Conservation (phyloP, 305 asterid genomes). For the Fraxinus xanthoxyloides region DNA sequence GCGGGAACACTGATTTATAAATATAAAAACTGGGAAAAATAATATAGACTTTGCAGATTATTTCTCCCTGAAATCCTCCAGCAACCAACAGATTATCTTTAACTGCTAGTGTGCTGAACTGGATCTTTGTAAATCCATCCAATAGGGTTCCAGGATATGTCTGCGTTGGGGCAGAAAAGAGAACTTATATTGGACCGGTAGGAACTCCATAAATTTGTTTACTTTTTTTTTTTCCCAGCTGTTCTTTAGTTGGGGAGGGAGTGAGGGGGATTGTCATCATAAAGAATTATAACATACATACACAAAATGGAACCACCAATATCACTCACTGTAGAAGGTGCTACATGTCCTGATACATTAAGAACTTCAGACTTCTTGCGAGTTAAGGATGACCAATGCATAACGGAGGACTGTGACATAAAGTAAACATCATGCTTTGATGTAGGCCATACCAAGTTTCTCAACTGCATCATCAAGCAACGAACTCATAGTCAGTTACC, state of each 20-base stretch:
- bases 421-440: constrained; percentile 67
- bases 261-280: not conserved
- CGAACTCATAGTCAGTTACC: too few relatives aligned
- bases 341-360: constrained; percentile 79
- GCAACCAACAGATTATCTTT: constrained; percentile 85
- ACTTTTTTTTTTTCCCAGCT: not conserved
- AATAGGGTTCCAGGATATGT: constrained; percentile 90
- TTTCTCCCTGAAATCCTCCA: constrained; percentile 92
- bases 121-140: constrained; percentile 91
- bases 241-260: not conserved
- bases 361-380: constrained; percentile 55
- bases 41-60: constrained; percentile 74
- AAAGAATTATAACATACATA: too few relatives aligned
- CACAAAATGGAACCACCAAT: not conserved
- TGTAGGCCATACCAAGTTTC: constrained; percentile 67
- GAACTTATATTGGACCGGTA: not conserved
- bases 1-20: not conserved
- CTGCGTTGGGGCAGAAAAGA: constrained; percentile 36
- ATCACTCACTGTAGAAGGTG: constrained; percentile 74
- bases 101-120: constrained; percentile 89
- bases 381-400: constrained; percentile 61
- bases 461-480: too few relatives aligned
- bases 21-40: constrained; percentile 1
- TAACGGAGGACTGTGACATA: constrained; percentile 52
- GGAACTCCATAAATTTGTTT: not conserved